Evolutionary conservation across 179 eudicot genomes (phyloP), one percentile per base, ranked within the genome.

Genomic region (Beta macrorhiza): DNA sequence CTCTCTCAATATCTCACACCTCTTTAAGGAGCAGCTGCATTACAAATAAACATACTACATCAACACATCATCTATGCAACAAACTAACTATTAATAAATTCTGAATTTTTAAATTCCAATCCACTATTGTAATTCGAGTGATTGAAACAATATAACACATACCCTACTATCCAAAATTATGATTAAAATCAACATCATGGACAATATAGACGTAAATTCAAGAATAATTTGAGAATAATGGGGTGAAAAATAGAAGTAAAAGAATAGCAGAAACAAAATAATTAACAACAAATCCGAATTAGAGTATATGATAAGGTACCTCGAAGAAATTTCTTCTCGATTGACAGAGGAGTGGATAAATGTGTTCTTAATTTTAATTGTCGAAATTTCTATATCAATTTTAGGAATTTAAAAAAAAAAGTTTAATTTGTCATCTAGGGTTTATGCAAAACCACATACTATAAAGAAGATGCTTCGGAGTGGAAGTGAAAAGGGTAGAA

Each of bases 381-480:
- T 47, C 9, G 44, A 49, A 11, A 11, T 1, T 72, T 7, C 4
- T 19, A 4, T 52, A 52, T 72, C 3, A 20, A 7, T 71, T 37
- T 45, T 4, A 5, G 74, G 1, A 20, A 3, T 51, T 37, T 25
- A 25, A 37, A 37, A 37, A 37, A 37, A 16, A 72, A 73, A 12
- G 12, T 0, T 12, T 72, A 72, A 74, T 16, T 74, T 2, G 67
- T 56, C 2, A 8, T 58, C 29, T 75, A 75, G 78, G 77, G 78
- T 75, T 75, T 75, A 57, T 37, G 52, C 78, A 58, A 75, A 58
- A 32, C n/a, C 42, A 72, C 16, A 10, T 4, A 65, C 53, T 6
- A 25, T 4, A 25, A 11, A 65, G 15, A 12, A 25, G 17, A 65
- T 25, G 13, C 5, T 14, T 5, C 42, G 17, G 6, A 22, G 29